phyloP scores from a whole-genome alignment of 495 filamentous ascomycete genomes.

The Beverwykella pulmonaria region DNA sequence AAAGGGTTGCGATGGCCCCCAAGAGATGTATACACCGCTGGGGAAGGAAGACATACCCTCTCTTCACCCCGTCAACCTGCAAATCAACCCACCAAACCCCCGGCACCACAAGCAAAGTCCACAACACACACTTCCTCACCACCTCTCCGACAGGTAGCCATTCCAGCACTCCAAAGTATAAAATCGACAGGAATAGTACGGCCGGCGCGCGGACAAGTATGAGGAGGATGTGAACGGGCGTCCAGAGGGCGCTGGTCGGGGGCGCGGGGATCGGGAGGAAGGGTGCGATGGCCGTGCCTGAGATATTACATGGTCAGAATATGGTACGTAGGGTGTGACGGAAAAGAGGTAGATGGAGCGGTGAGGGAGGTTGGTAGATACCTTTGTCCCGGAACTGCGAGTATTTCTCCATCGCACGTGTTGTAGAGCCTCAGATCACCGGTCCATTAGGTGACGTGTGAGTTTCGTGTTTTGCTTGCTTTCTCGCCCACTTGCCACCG shows the following conservation, averaged over 20 bases:
- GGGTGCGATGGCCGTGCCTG: conserved; percentile 93
- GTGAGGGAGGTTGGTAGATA: conserved; percentile 39
- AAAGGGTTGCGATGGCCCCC: conserved; percentile 38
- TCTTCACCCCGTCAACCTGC: conserved; percentile 91
- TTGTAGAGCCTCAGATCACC: conserved; percentile 3
- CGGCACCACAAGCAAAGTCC: conserved; percentile 81
- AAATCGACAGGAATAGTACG: conserved; percentile 65
- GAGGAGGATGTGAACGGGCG: conserved; percentile 67
- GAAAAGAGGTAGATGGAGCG: neutral
- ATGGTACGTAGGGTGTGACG: neutral
- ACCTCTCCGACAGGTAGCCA: conserved; percentile 82
- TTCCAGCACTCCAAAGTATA: conserved; percentile 81
- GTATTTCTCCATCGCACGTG: conserved; percentile 84
- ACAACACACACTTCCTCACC: conserved; percentile 78
- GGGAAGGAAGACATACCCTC: conserved; percentile 60
- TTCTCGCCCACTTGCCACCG: neutral
- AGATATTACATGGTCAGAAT: neutral
- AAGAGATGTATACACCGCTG: conserved; percentile 38
- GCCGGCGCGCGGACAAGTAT: conserved; percentile 80
- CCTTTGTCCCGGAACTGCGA: conserved; percentile 95
- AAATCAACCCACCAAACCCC: conserved; percentile 98
- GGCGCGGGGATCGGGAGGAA: conserved; percentile 79
- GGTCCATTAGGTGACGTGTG: conserved; percentile 25
- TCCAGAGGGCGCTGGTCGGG: conserved; percentile 57
- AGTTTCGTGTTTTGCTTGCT: too few species aligned